These are phyloP conservation scores for Monosporozyma unispora DNA, from an alignment of 805 yeast genomes.

Conservation along the genomic window DNA sequence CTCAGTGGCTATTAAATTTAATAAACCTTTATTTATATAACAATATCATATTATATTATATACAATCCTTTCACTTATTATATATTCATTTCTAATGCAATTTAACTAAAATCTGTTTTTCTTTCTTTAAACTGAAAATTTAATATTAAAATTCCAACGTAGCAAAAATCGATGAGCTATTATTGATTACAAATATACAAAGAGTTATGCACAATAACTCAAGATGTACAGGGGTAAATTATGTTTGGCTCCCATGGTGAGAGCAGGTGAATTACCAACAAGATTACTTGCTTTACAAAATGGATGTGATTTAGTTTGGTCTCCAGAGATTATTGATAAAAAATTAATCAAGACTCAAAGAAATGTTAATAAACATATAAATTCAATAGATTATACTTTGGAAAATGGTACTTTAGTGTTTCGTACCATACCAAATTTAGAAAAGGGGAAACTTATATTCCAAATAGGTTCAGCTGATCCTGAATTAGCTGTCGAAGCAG, in stretches of 20 bases:
- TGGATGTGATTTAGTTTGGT: slow-evolving; percentile 96
- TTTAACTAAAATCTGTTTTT: background rate
- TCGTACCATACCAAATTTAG: slow-evolving; percentile 58
- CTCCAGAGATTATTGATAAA: slow-evolving; percentile 87
- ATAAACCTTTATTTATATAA: slow-evolving; percentile 11
- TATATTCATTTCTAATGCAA: background rate
- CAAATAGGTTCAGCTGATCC: slow-evolving; percentile 88
- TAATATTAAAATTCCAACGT: no score
- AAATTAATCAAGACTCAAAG: slow-evolving; percentile 67
- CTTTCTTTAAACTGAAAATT: no score
- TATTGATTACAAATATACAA: no score
- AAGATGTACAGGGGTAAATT: slow-evolving; percentile 58
- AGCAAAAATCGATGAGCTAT: slow-evolving; percentile 1
- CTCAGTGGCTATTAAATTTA: slow-evolving; percentile 21
- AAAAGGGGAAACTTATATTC: slow-evolving; percentile 62
- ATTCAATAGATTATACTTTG: slow-evolving; percentile 49
- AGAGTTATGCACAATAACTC: background rate
- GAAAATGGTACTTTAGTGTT: slow-evolving; percentile 49
- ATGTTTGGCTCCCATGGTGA: slow-evolving; percentile 93
- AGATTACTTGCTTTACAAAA: slow-evolving; percentile 67
- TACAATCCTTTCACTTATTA: background rate
- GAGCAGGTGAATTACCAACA: slow-evolving; percentile 91
- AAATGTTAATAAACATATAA: slow-evolving; percentile 43
- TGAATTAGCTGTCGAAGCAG: slow-evolving; percentile 81
- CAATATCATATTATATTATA: background rate